Evolutionary conservation across 2,329 filamentous ascomycete species (phyloP), one percentile per base, ranked within the genome.

Genomic region (Falciphora oryzae): DNA sequence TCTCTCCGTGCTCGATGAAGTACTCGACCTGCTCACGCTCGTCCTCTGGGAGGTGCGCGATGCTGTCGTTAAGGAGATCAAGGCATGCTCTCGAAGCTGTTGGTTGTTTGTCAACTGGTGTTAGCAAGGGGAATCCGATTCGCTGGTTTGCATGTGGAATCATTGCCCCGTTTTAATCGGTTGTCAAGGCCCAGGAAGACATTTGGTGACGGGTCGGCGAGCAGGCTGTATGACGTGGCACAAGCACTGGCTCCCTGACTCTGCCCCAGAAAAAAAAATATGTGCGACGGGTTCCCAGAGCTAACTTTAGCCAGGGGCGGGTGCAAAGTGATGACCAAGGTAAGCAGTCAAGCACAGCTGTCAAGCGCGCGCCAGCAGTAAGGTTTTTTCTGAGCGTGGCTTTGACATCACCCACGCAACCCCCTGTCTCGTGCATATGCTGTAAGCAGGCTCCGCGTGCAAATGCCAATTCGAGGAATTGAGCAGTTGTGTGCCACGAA

Each of bases 51-150:
- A 74, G 67, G 28, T 68, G 65, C 28, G 66, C 66, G 22, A 74
- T 70, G 65, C 71, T 71, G 63, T 75, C 73, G 61, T 75, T 74
- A 31, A 75, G 67, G 14, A 75, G 68, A 32, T 74, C 71, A 1
- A 75, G 70, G 50, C 73, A 74, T 3, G 70, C 70, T 1, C 71
- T 69, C 0, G 73, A 70, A 18, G 73, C 72, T 74, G 57, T 25
- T 4, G 4, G 7, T 25, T 14, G 3, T 61, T 18, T 29, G 68
- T 66, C 44, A 11, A 16, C 35, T 1, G 38, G 44, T 57, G 50
- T 63, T 27, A 63, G 31, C 53, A 44, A 50, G 38, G 38, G 11
- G 4, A 4, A 3, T 18, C 16, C 14, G 13, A 44, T 44, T 44
- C 7, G 2, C 38, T 7, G 16, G 1, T 22, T 50, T 50, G 16